phyloP scores from a whole-genome alignment of 371 early-diverging fungal genomes.

The Encephalitozoon cuniculi region DNA sequence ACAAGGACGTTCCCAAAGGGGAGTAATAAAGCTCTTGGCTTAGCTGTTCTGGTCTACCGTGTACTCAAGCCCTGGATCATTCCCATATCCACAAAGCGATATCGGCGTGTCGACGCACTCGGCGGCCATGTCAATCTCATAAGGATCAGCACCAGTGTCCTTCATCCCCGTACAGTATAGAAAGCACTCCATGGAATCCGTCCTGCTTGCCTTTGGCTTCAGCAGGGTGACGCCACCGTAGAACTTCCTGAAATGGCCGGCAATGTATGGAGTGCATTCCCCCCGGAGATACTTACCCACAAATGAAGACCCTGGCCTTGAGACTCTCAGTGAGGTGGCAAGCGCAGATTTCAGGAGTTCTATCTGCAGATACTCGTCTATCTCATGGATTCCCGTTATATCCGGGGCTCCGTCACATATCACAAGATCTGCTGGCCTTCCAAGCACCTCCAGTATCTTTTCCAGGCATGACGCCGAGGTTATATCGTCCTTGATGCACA shows the following conservation, averaged over 20 bases:
- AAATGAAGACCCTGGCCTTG: constrained; percentile 77
- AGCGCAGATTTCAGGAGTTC: constrained; percentile 80
- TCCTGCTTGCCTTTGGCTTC: constrained; percentile 85
- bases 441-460: constrained; percentile 74
- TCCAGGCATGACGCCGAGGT: constrained; percentile 82
- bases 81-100: background rate
- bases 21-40: background rate
- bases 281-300: constrained; percentile 90
- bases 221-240: constrained; percentile 74
- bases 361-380: constrained; percentile 95
- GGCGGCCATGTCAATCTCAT: background rate
- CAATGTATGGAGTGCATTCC: constrained; percentile 74
- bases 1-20: background rate
- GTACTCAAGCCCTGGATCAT: background rate
- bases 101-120: background rate
- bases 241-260: constrained; percentile 77
- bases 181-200: constrained; percentile 69
- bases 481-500: constrained; percentile 89
- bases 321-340: constrained; percentile 79
- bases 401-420: constrained; percentile 96
- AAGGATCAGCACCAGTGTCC: background rate
- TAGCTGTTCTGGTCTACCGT: background rate
- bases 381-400: constrained; percentile 90
- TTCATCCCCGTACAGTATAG: constrained; percentile 56
- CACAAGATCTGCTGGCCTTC: constrained; percentile 80